phyloP scores from a whole-genome alignment of 352 stramenopile genomes.

The Phytophthora foliorum region DNA sequence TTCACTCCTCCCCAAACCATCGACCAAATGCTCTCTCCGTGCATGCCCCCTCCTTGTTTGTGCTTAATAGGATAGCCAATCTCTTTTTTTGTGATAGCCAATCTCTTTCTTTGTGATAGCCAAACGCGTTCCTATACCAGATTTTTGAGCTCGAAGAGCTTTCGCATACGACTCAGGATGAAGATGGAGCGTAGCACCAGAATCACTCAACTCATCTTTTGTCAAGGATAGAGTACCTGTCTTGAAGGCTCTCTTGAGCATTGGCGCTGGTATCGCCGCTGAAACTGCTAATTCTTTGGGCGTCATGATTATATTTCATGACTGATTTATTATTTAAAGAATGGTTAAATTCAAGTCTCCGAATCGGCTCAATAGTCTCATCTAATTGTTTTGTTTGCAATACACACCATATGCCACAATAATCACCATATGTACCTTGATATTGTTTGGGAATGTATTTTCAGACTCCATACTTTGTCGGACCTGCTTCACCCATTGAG shows the following conservation, averaged over 20 bases:
- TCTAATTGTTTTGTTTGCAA: too few relatives aligned
- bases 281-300: too few relatives aligned
- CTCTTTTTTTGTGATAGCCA: not conserved
- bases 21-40: conserved; percentile 4
- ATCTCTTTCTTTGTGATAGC: conserved; percentile 2
- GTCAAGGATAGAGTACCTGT: conserved; percentile 8
- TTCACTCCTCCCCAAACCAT: conserved; percentile 18
- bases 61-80: conserved; percentile 4
- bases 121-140: not conserved
- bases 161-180: conserved; percentile 5
- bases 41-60: conserved; percentile 4
- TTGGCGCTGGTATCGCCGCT: too few relatives aligned
- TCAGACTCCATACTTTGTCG: too few relatives aligned
- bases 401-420: too few relatives aligned
- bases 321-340: too few relatives aligned
- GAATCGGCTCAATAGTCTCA: too few relatives aligned
- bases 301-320: too few relatives aligned
- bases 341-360: too few relatives aligned
- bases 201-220: conserved; percentile 1
- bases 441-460: too few relatives aligned
- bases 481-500: too few relatives aligned
- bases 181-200: not conserved
- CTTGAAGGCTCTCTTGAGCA: conserved; percentile 9
- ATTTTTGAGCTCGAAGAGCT: not conserved
- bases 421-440: too few relatives aligned